Percentiles rank a stretch among this genome's conserved stretches.
Conservation (phyloP, 2,329 filamentous ascomycete genomes). For the Nothophoma quercina region DNA sequence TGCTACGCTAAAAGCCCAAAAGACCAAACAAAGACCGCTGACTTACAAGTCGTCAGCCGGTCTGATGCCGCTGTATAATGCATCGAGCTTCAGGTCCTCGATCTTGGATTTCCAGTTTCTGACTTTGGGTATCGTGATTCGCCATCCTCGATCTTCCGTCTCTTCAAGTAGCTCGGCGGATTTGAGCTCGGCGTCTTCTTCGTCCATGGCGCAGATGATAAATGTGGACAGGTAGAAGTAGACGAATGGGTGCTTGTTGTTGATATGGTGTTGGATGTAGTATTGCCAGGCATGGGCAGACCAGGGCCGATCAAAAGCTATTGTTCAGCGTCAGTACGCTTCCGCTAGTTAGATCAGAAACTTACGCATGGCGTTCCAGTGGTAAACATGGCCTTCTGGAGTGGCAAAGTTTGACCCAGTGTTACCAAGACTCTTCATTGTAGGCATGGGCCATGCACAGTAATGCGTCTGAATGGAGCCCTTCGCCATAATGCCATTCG, state of each 20-base stretch:
- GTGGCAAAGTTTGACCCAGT: constrained; percentile 34
- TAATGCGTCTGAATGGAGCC: constrained; percentile 41
- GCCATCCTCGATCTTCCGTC: constrained; percentile 36
- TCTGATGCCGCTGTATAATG: constrained; percentile 27
- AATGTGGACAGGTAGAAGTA: constrained; percentile 40
- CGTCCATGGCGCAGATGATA: constrained; percentile 33
- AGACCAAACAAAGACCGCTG: not conserved
- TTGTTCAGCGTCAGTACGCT: not conserved
- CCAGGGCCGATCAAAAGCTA: constrained; percentile 40
- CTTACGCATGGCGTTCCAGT: constrained; percentile 43
- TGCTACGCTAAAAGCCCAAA: not conserved
- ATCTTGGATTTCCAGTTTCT: constrained; percentile 28
- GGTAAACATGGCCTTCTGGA: constrained; percentile 40
- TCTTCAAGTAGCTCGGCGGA: constrained; percentile 23
- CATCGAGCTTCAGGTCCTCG: constrained; percentile 29
- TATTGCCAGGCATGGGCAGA: constrained; percentile 43
- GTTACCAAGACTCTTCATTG: constrained; percentile 31
- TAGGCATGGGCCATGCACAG: constrained; percentile 43
- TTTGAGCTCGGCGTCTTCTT: constrained; percentile 29
- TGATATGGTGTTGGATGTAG: constrained; percentile 39
- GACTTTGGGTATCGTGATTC: constrained; percentile 22
- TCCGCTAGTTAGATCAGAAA: not conserved
- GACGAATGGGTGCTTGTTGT: constrained; percentile 38
- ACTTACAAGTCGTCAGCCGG: constrained; percentile 20
- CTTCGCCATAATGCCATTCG: constrained; percentile 35